Evolutionary conservation across 805 yeast genomes (phyloP).

Genomic region (Phaffomyces thermotolerans): DNA sequence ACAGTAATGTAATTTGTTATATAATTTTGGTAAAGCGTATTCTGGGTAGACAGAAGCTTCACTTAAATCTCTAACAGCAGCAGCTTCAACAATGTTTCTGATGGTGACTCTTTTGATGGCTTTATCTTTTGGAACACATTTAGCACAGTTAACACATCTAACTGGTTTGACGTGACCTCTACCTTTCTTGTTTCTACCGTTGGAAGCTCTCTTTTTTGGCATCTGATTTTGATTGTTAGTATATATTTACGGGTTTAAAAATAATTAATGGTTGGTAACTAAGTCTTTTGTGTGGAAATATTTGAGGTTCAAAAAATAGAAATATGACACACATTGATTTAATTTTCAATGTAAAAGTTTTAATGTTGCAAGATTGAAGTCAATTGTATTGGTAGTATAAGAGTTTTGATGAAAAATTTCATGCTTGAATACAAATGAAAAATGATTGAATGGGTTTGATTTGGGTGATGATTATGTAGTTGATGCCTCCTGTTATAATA

Average conservation of each 20-base stretch:
- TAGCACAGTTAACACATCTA: conserved; percentile 99
- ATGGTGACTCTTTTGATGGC: conserved; percentile 99
- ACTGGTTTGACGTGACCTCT: conserved; percentile 99
- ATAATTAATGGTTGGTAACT: background rate
- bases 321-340: too few relatives aligned
- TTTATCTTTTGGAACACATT: conserved; percentile 99
- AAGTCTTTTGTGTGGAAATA: background rate
- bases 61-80: conserved; percentile 98
- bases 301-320: too few relatives aligned
- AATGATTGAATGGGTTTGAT: too few relatives aligned
- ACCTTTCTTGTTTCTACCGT: conserved; percentile 99
- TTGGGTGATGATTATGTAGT: too few relatives aligned
- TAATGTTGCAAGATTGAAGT: too few relatives aligned
- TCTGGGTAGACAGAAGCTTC: conserved; percentile 99
- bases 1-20: conserved; percentile 99
- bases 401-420: too few relatives aligned
- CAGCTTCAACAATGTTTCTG: conserved; percentile 99
- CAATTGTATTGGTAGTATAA: too few relatives aligned
- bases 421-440: too few relatives aligned
- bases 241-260: background rate
- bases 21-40: conserved; percentile 98
- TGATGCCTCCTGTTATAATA: too few relatives aligned
- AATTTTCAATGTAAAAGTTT: too few relatives aligned
- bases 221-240: conserved; percentile 35
- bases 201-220: conserved; percentile 99